These are phyloP conservation scores for Spizellomyces punctatus DNA, from an alignment of 192 early-diverging fungal species.

Conservation along the genomic window DNA sequence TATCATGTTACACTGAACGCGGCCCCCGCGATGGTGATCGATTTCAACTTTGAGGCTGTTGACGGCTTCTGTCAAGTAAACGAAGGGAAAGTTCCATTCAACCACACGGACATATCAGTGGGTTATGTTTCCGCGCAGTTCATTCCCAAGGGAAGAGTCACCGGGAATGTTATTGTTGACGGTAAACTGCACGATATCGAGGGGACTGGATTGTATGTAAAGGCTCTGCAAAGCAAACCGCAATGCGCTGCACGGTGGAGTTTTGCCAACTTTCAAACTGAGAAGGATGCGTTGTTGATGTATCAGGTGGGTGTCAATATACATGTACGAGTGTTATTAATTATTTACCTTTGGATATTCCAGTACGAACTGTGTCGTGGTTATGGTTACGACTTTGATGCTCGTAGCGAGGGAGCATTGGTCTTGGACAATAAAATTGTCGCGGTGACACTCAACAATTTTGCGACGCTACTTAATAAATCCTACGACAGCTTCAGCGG, in stretches of 20 bases:
- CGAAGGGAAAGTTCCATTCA: slow-evolving; percentile 77
- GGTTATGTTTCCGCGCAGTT: slow-evolving; percentile 78
- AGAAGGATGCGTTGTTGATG: slow-evolving; percentile 59
- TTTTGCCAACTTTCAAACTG: slow-evolving; percentile 76
- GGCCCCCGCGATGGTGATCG: slow-evolving; percentile 60
- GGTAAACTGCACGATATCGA: slow-evolving; percentile 65
- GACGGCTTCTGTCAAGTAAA: slow-evolving; percentile 81
- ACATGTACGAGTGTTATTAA: neutral
- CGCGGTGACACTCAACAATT: slow-evolving; percentile 78
- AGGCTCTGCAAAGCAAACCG: slow-evolving; percentile 85
- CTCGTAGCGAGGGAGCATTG: slow-evolving; percentile 71
- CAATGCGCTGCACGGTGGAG: slow-evolving; percentile 87
- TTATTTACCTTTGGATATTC: neutral
- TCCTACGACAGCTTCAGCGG: slow-evolving; percentile 76
- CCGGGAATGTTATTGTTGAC: slow-evolving; percentile 72
- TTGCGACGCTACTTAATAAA: slow-evolving; percentile 62
- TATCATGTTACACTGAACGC: slow-evolving; percentile 52
- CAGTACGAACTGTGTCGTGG: slow-evolving; percentile 78
- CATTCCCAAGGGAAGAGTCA: slow-evolving; percentile 76
- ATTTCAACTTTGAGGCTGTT: slow-evolving; percentile 68
- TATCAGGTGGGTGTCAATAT: slow-evolving; percentile 45
- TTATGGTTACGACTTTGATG: slow-evolving; percentile 44
- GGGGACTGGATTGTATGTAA: slow-evolving; percentile 78
- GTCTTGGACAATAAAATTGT: slow-evolving; percentile 67
- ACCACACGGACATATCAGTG: slow-evolving; percentile 47